A percentile compares a stretch with the other conserved stretches of the same genome.
phyloP scores from a whole-genome alignment of 2,329 filamentous ascomycete species.

The Talaromyces funiculosus region DNA sequence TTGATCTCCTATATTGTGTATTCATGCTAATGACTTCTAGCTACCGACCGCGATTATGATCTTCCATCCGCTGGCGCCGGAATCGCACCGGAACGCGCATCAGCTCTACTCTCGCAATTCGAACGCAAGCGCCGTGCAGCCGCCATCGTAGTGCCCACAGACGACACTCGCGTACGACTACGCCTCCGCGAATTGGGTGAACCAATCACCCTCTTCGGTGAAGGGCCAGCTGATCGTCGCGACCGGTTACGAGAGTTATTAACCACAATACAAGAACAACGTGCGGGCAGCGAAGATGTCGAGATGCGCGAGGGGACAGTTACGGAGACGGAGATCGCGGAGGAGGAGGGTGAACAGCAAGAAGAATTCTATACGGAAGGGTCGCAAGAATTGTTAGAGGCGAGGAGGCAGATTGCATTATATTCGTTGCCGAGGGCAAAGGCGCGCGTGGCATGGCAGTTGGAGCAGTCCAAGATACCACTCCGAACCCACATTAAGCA shows the following conservation, averaged over 20 bases:
- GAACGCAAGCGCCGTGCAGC: slow-evolving; percentile 85
- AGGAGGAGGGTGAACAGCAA: slow-evolving; percentile 66
- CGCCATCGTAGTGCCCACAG: slow-evolving; percentile 85
- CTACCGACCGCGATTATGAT: slow-evolving; percentile 77
- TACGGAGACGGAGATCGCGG: slow-evolving; percentile 49
- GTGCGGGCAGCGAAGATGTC: slow-evolving; percentile 40
- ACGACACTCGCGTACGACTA: slow-evolving; percentile 78
- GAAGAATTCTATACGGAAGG: slow-evolving; percentile 96
- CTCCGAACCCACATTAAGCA: slow-evolving; percentile 88
- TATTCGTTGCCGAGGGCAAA: slow-evolving; percentile 82
- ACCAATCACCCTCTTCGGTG: slow-evolving; percentile 89
- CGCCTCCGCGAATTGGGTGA: slow-evolving; percentile 82
- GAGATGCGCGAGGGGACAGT: slow-evolving; percentile 50
- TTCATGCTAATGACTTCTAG: slow-evolving; percentile 30
- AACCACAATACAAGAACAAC: slow-evolving; percentile 62
- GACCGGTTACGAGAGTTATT: slow-evolving; percentile 80
- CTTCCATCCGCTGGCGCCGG: slow-evolving; percentile 61
- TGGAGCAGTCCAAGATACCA: slow-evolving; percentile 73
- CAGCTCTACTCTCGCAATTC: slow-evolving; percentile 80
- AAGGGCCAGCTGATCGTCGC: slow-evolving; percentile 77
- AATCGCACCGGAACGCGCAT: slow-evolving; percentile 72
- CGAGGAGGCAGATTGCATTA: slow-evolving; percentile 70
- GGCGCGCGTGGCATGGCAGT: slow-evolving; percentile 69
- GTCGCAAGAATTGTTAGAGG: slow-evolving; percentile 64
- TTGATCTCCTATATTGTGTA: neutral